These are phyloP conservation scores for Porpolomopsis calyptriformis DNA, from an alignment of 768 basidiomycete species.

Conservation along the genomic window DNA sequence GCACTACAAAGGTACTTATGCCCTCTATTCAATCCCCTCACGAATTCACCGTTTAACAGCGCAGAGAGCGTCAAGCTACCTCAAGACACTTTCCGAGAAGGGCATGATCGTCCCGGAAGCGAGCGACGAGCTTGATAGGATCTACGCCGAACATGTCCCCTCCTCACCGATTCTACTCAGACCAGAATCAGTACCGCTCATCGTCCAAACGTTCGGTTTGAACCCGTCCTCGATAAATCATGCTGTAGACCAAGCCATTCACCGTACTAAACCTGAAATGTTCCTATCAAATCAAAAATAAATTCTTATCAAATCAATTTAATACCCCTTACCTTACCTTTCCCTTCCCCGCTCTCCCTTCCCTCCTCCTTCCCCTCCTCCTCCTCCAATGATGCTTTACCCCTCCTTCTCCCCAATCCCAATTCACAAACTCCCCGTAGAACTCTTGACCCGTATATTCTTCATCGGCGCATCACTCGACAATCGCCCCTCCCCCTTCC, in stretches of 20 bases:
- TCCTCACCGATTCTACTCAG: too few relatives aligned
- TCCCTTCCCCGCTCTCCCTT: too few relatives aligned
- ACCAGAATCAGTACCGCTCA: too few relatives aligned
- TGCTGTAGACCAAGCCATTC: too few relatives aligned
- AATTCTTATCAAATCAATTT: too few relatives aligned
- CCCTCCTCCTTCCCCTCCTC: too few relatives aligned
- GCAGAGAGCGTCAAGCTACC: constrained; percentile 59
- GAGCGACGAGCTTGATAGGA: constrained; percentile 41
- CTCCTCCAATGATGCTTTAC: background rate
- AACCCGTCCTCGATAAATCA: too few relatives aligned
- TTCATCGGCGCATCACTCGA: constrained; percentile 38
- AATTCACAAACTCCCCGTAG: constrained; percentile 36
- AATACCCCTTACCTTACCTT: too few relatives aligned
- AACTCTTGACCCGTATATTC: constrained; percentile 49
- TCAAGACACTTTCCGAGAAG: constrained; percentile 46
- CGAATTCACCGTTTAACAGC: constrained; percentile 26
- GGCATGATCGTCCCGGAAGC: constrained; percentile 47
- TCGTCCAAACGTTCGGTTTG: too few relatives aligned
- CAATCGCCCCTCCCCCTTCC: constrained; percentile 37
- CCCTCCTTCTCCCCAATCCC: background rate
- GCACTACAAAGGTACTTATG: constrained; percentile 56
- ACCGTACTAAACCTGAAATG: too few relatives aligned
- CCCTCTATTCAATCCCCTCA: too few relatives aligned
- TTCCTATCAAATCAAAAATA: too few relatives aligned
- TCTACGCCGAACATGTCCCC: constrained; percentile 37